Evolutionary conservation across 2,329 filamentous ascomycete genomes (phyloP).

Genomic region (Chaetomium olivaceum): DNA sequence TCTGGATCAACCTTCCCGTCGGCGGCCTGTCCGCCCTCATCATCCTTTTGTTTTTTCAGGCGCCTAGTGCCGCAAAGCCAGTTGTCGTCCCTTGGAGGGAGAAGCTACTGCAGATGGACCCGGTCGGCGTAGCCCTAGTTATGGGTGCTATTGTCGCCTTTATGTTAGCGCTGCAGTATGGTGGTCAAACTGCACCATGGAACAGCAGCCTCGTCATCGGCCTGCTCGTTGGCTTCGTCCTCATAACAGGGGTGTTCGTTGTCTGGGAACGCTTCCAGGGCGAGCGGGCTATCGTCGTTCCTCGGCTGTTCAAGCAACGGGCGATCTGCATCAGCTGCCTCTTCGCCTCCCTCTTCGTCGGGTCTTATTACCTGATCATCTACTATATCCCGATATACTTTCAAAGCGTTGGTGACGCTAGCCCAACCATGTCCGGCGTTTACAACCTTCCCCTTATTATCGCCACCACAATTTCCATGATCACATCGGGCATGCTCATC

Average conservation of each 20-base stretch:
- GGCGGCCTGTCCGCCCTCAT: slow-evolving; percentile 28
- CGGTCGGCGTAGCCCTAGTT: slow-evolving; percentile 41
- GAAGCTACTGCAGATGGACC: slow-evolving; percentile 47
- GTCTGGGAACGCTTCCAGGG: slow-evolving; percentile 41
- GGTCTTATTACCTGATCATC: slow-evolving; percentile 41
- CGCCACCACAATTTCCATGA: slow-evolving; percentile 39
- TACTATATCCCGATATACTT: slow-evolving; percentile 47
- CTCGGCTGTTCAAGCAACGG: slow-evolving; percentile 38
- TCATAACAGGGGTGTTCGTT: slow-evolving; percentile 33
- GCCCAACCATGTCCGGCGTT: slow-evolving; percentile 40
- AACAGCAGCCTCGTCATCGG: slow-evolving; percentile 39
- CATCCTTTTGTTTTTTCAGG: slow-evolving; percentile 36
- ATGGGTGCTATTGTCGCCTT: slow-evolving; percentile 44
- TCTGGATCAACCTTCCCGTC: slow-evolving; percentile 33
- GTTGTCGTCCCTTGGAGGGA: slow-evolving; percentile 39
- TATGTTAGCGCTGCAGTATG: slow-evolving; percentile 49
- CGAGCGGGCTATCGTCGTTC: slow-evolving; percentile 42
- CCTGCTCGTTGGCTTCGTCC: slow-evolving; percentile 40
- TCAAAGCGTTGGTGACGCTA: slow-evolving; percentile 41
- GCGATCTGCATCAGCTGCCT: slow-evolving; percentile 36
- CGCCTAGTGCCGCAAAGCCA: slow-evolving; percentile 40
- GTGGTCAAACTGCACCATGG: slow-evolving; percentile 43
- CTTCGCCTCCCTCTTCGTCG: slow-evolving; percentile 39
- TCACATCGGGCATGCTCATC: slow-evolving; percentile 36
- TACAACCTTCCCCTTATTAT: slow-evolving; percentile 42